phyloP scores from a whole-genome alignment of 441 rosid genomes.

The Pelargonium myrrhifolium region DNA sequence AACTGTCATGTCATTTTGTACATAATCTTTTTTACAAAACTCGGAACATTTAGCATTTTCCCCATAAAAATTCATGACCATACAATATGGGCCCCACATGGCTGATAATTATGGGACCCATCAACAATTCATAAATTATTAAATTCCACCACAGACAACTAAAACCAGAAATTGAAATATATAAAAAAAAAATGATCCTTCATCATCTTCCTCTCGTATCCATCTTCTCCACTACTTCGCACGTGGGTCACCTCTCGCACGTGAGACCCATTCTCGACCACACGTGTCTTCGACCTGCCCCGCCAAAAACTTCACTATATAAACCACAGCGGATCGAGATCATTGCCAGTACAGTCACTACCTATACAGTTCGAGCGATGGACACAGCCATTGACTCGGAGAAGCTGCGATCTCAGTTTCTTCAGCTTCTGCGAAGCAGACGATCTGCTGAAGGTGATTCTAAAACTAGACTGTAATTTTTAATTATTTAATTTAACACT shows the following conservation, averaged over 20 bases:
- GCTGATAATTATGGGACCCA: too few species aligned
- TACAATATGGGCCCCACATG: too few species aligned
- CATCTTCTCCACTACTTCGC: not conserved
- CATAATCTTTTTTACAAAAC: too few species aligned
- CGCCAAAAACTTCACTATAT: not conserved
- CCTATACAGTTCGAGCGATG: slow-evolving; percentile 9
- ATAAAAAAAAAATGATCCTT: not conserved
- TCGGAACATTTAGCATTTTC: too few species aligned
- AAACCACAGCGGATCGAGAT: not conserved
- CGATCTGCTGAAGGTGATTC: slow-evolving; percentile 46
- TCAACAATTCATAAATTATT: too few species aligned
- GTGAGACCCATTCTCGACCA: not conserved
- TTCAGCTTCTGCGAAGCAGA: slow-evolving; percentile 41
- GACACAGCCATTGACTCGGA: slow-evolving; percentile 18
- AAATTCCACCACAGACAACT: too few species aligned
- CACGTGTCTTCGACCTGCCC: not conserved
- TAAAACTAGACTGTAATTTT: not conserved
- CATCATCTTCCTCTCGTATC: not conserved
- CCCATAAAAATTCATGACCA: too few species aligned
- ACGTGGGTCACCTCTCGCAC: not conserved
- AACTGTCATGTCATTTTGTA: too few species aligned
- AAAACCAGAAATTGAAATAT: too few species aligned
- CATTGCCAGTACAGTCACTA: not conserved
- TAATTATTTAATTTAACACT: not conserved
- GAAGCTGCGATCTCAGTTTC: slow-evolving; percentile 45